Evolutionary conservation across 2,329 filamentous ascomycete genomes (phyloP), one percentile per base, ranked within the genome.

Genomic region (Fusarium haematococcum): DNA sequence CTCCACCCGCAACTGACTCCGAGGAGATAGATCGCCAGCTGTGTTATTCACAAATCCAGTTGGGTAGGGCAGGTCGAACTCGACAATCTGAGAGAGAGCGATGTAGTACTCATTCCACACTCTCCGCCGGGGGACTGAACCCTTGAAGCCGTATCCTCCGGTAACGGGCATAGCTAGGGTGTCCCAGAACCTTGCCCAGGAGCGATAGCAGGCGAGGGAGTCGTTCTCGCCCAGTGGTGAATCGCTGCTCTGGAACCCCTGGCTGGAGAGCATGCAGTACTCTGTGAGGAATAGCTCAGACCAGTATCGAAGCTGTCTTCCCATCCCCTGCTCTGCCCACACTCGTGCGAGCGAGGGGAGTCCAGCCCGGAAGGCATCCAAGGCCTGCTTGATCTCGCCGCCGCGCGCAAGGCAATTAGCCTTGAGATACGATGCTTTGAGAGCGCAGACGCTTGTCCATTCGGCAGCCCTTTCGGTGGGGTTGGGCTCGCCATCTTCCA

Each of bases 61-160:
- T 1, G 89, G 87, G 62, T 91, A 94, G 0, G 91, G 85, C 25
- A 94, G 79, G 68, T 91, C 89, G 63, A 90, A 84, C 76, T 92
- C 91, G 8, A 98, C 83, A 39, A 97, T 90, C n/a, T 87, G 87
- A 2, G 95, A 97, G 20, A 98, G 85, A 1, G 93, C 90, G 52
- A 90, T 85, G 80, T 98, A 98, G 81, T 98, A 98, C 71, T 94
- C 91, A 77, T 90, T 91, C 95, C 95, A 98, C 52, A 97, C 91
- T 45, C 90, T 85, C 71, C 93, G 88, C 72, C 93, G 86, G 33
- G 90, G 88, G 20, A 92, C 87, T 11, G 89, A 83, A 23, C 90
- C 89, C 70, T 87, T 86, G 77, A 90, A 88, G n/a, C 89, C 89
- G 66, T 86, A 85, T 7, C 91, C 90, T 39, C 89, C 90, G 0